Evolutionary conservation across 345 rosid genomes (phyloP).

Genomic region (Brassica nigra): DNA sequence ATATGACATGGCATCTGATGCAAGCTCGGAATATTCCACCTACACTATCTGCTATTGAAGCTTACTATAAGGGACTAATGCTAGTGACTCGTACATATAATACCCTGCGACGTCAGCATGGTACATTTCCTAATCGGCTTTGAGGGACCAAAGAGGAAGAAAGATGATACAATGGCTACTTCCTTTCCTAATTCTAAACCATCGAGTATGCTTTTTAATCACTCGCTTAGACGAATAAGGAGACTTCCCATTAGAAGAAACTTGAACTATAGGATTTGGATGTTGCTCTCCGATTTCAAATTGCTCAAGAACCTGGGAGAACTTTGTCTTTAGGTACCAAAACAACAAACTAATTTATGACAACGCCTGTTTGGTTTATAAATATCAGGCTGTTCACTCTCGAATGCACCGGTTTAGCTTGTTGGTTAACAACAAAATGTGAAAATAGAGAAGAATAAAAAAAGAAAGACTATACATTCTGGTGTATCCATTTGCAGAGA

Average conservation of each 20-base stretch:
- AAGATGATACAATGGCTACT: no score
- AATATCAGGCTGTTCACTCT: slow-evolving; percentile 31
- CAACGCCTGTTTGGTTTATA: slow-evolving; percentile 36
- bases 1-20: slow-evolving; percentile 77
- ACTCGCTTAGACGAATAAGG: slow-evolving; percentile 17
- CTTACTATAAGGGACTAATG: no score
- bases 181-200: no score
- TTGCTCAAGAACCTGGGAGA: no score
- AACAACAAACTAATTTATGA: background rate
- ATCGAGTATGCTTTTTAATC: no score
- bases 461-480: slow-evolving; percentile 36
- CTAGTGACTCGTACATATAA: no score
- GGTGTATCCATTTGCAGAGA: slow-evolving; percentile 35
- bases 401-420: slow-evolving; percentile 25
- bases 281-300: background rate
- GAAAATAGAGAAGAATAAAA: background rate
- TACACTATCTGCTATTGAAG: slow-evolving; percentile 61
- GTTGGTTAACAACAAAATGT: background rate
- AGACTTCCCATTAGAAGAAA: background rate
- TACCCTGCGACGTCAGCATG: no score
- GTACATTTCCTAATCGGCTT: no score
- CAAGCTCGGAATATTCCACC: slow-evolving; percentile 56
- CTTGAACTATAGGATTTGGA: background rate
- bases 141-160: no score
- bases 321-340: no score